Base-by-base conservation (phyloP, 202 grass and related monocot genomes). In the Eragrostis tef region DNA sequence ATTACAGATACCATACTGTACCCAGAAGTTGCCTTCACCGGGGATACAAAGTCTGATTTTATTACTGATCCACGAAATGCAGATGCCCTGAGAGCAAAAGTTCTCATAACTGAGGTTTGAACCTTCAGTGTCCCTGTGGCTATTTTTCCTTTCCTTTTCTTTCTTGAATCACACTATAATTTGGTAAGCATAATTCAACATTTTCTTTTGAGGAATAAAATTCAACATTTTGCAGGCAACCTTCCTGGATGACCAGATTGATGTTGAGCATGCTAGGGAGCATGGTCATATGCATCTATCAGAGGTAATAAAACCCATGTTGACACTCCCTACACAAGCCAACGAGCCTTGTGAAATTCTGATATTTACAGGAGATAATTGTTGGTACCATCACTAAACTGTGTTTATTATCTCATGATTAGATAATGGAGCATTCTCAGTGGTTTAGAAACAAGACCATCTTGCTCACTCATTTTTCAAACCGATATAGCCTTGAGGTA, bases 231-330 rank as follows among this genome's bases (percentile, higher is more conserved):
- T 81, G 42, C 87, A 99, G 92, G 92, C 92, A 57, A 99, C 96
- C 24, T 99, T 99, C 74, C 88, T 99, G 44, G 96, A 95, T 83
- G 90, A 91, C 36, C 72, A 87, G 68, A 83, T 87, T 49, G 90
- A 99, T 88, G 80, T 93, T 14, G 80, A 93, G 87, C 92, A 91
- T 88, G 96, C 92, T 71, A 80, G 88, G 27, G 83, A 93, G 68
- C 96, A 88, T 83, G 96, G 96, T 64, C 92, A 99, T 78, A 89
- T 95, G 89, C 96, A 99, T 91, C 86, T 99, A 11, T 93, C 77
- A 53, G 90, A 99, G 96, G 93, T 99, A 86, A 88, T 60, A 54
- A 25, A 85, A 60, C 25, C 9, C 73, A 21, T 85, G 19, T 2
- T 63, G 24, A 9, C 66, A 81, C 59, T 25, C 43, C 39, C 20